Conservation (phyloP, 768 basidiomycete species). For the Russula olivacea region DNA sequence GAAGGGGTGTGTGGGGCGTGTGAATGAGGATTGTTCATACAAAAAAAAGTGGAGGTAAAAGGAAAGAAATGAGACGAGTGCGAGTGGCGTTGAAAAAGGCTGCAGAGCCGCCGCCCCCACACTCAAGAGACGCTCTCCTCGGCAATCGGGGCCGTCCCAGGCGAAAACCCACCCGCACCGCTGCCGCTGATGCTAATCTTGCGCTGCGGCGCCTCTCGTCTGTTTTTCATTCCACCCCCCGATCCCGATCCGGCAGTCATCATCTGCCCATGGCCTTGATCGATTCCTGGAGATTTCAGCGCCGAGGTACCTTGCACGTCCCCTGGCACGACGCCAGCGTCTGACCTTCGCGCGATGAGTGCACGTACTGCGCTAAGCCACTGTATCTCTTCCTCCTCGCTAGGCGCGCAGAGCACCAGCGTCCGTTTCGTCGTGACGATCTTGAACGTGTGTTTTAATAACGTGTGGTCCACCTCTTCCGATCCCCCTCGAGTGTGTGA, state of each 20-base stretch:
- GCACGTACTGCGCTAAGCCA: constrained; percentile 96
- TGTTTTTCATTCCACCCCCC: constrained; percentile 27
- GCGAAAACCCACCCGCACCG: constrained; percentile 26
- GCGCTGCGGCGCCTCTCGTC: constrained; percentile 31
- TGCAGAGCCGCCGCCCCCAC: not conserved
- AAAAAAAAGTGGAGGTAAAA: not conserved
- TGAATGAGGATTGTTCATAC: not conserved
- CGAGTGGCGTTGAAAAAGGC: not conserved
- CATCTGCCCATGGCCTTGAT: constrained; percentile 20
- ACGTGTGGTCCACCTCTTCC: constrained; percentile 37
- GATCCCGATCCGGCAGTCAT: constrained; percentile 25
- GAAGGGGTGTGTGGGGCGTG: not conserved
- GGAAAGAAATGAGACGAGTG: not conserved
- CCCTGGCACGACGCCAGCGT: constrained; percentile 33
- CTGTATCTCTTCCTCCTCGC: constrained; percentile 96
- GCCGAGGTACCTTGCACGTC: constrained; percentile 26
- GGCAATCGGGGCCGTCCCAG: constrained; percentile 26
- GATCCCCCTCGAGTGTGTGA: constrained; percentile 35
- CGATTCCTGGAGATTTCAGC: constrained; percentile 20
- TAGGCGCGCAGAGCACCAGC: constrained; percentile 84
- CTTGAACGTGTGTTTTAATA: constrained; percentile 72
- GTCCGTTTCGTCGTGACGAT: constrained; percentile 93
- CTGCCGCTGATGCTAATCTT: constrained; percentile 34
- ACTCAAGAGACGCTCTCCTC: constrained; percentile 24
- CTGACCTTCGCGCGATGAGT: constrained; percentile 67